Conservation (phyloP, 2,329 filamentous ascomycete species). For the Chalara sp. region DNA sequence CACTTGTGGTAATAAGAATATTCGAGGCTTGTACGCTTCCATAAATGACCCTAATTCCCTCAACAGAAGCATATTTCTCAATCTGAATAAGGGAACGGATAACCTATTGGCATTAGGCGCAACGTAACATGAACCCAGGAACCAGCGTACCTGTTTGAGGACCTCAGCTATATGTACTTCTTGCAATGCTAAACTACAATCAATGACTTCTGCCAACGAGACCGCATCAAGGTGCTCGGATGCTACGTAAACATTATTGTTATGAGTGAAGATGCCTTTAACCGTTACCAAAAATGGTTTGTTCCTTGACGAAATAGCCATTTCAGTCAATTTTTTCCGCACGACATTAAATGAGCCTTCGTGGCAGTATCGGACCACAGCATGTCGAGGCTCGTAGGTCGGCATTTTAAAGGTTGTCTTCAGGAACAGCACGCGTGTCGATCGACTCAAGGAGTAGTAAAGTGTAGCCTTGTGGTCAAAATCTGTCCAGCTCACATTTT, state of each 20-base stretch:
- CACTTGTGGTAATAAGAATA: neutral
- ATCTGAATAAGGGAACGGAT: neutral
- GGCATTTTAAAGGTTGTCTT: no score
- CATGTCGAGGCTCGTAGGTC: no score
- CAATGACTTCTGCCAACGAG: slow-evolving; percentile 3
- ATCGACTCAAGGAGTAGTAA: no score
- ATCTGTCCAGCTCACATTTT: no score
- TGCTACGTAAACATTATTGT: neutral
- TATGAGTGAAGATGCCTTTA: no score
- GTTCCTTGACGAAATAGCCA: no score
- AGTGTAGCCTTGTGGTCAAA: no score
- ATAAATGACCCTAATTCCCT: neutral
- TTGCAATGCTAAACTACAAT: neutral
- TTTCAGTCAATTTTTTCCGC: no score
- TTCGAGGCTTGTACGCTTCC: neutral
- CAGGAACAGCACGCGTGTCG: no score
- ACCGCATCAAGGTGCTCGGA: neutral
- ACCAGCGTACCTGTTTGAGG: slow-evolving; percentile 1
- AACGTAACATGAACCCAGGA: neutral
- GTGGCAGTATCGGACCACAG: no score
- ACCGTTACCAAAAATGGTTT: no score
- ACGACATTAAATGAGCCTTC: no score
- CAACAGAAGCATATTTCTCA: neutral
- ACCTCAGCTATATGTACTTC: neutral
- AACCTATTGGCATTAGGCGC: neutral